Evolutionary conservation across 2,329 filamentous ascomycete species (phyloP).

Genomic region (Fonsecaea pedrosoi): DNA sequence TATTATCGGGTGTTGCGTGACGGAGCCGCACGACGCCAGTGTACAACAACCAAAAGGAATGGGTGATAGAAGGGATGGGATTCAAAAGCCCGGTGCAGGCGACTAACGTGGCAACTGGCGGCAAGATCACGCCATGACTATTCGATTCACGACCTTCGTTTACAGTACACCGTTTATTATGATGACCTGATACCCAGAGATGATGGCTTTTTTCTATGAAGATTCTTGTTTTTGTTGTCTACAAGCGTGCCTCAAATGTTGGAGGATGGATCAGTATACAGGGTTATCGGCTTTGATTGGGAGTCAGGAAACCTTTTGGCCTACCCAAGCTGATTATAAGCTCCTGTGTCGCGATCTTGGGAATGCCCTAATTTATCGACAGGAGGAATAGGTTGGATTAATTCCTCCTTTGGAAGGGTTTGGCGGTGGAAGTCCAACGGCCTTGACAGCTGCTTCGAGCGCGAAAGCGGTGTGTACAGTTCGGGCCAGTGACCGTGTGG

Average conservation of each 20-base stretch:
- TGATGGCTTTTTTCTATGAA: slow-evolving; percentile 27
- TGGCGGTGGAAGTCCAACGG: background rate
- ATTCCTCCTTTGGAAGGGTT: background rate
- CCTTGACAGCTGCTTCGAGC: background rate
- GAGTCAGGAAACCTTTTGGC: background rate
- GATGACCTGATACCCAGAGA: slow-evolving; percentile 34
- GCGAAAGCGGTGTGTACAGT: background rate
- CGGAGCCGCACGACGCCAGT: slow-evolving; percentile 20
- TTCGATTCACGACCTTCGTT: slow-evolving; percentile 34
- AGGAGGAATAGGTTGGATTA: background rate
- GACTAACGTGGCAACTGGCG: slow-evolving; percentile 9
- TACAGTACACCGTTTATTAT: slow-evolving; percentile 30
- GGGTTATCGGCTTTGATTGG: background rate
- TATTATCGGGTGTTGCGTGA: slow-evolving; percentile 18
- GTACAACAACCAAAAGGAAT: slow-evolving; percentile 27
- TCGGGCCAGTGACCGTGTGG: background rate
- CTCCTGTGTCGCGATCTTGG: background rate
- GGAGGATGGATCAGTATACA: background rate
- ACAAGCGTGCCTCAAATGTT: slow-evolving; percentile 12
- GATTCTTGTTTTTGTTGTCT: slow-evolving; percentile 19
- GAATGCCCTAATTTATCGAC: background rate
- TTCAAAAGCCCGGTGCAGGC: slow-evolving; percentile 19
- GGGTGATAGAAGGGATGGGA: slow-evolving; percentile 25
- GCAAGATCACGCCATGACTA: slow-evolving; percentile 1
- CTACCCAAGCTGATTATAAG: background rate